Evolutionary conservation across 2,329 filamentous ascomycete species (phyloP).

Genomic region (Hypomyces rosellus): DNA sequence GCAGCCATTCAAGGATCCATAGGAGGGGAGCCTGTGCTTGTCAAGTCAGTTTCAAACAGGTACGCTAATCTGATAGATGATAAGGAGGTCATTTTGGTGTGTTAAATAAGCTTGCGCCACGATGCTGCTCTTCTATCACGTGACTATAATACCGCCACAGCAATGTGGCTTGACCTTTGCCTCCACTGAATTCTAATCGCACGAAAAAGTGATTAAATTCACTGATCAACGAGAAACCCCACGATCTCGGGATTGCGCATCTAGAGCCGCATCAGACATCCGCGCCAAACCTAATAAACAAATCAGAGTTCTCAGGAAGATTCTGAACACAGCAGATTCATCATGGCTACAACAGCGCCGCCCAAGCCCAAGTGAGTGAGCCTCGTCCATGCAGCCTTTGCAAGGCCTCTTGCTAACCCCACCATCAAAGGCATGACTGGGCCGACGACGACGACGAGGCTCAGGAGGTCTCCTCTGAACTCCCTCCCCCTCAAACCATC

Average conservation of each 20-base stretch:
- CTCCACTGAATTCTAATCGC: conserved; percentile 31
- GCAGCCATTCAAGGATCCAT: too few relatives aligned
- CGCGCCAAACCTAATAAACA: conserved; percentile 7
- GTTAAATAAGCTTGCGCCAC: too few relatives aligned
- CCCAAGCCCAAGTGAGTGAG: conserved; percentile 36
- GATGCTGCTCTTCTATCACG: conserved; percentile 17
- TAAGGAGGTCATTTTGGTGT: too few relatives aligned
- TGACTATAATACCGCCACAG: conserved; percentile 13
- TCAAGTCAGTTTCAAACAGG: too few relatives aligned
- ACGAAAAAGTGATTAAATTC: conserved; percentile 38
- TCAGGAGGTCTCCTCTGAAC: conserved; percentile 60
- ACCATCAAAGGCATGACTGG: conserved; percentile 64
- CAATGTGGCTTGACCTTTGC: conserved; percentile 23
- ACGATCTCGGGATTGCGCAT: conserved; percentile 21
- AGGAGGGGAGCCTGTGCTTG: too few relatives aligned
- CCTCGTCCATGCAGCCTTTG: conserved; percentile 4
- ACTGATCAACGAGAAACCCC: conserved; percentile 30
- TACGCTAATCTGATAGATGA: too few relatives aligned
- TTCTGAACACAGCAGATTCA: conserved; percentile 8
- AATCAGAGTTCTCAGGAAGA: conserved; percentile 12
- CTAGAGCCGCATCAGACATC: too few relatives aligned
- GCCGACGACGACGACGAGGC: conserved; percentile 94
- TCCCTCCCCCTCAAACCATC: conserved; percentile 82
- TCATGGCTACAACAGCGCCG: conserved; percentile 33
- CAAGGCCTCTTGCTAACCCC: conserved; percentile 28